A percentile compares a stretch with the other conserved stretches of the same genome.
phyloP scores from a whole-genome alignment of 163 green algal genomes.

The Trebouxiophyceae sp. region DNA sequence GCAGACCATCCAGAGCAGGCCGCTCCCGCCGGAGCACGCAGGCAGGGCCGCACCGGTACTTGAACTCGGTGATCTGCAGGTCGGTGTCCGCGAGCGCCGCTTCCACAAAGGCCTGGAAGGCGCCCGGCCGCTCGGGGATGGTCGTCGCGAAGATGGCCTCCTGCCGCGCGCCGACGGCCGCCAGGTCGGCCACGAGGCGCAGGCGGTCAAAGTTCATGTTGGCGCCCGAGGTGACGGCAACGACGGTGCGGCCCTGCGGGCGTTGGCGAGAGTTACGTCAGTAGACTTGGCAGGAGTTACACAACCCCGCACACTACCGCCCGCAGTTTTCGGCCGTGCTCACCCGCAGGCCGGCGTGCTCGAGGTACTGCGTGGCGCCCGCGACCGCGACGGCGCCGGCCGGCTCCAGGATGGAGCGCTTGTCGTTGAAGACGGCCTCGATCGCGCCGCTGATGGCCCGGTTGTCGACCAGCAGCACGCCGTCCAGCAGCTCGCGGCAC shows the following conservation, averaged over 20 bases:
- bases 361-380: constrained; percentile 85
- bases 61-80: constrained; percentile 86
- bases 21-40: not conserved
- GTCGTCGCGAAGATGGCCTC: constrained; percentile 80
- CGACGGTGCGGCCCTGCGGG: constrained; percentile 67
- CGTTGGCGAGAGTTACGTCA: too few species aligned
- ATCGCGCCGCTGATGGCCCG: constrained; percentile 79
- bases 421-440: constrained; percentile 90
- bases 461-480: constrained; percentile 90
- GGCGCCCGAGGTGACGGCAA: constrained; percentile 84
- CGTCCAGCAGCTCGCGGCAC: constrained; percentile 83
- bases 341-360: constrained; percentile 41
- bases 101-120: constrained; percentile 66
- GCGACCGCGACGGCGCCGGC: constrained; percentile 90
- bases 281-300: too few species aligned
- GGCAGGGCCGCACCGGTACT: constrained; percentile 66
- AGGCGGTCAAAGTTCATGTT: constrained; percentile 99
- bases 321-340: too few species aligned
- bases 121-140: constrained; percentile 73
- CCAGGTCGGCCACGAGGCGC: constrained; percentile 85
- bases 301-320: too few species aligned
- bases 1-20: not conserved
- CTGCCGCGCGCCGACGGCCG: constrained; percentile 65
- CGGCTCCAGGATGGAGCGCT: constrained; percentile 91
- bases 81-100: constrained; percentile 31